Conservation (phyloP, 805 yeast species). For the Limtongia smithiae region DNA sequence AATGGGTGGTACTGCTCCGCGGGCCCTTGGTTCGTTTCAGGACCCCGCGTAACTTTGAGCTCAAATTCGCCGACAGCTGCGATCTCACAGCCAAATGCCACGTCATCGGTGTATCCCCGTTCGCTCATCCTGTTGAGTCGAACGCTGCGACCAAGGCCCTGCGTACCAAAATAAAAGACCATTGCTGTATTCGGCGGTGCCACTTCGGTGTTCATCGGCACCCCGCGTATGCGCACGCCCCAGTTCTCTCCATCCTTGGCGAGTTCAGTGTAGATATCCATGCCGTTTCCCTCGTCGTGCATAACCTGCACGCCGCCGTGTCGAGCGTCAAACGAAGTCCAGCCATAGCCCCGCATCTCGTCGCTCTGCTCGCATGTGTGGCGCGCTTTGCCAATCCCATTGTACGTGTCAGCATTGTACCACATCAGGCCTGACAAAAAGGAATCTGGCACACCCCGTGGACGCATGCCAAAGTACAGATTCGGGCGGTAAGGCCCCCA, state of each 20-base stretch:
- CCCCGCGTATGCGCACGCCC: slow-evolving; percentile 71
- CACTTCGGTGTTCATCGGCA: slow-evolving; percentile 48
- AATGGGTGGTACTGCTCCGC: slow-evolving; percentile 53
- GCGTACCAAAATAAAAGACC: slow-evolving; percentile 75
- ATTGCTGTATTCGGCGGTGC: slow-evolving; percentile 52
- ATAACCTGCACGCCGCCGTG: slow-evolving; percentile 78
- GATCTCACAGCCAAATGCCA: slow-evolving; percentile 51
- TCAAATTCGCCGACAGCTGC: slow-evolving; percentile 66
- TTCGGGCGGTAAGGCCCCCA: slow-evolving; percentile 97
- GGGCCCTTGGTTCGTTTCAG: slow-evolving; percentile 45
- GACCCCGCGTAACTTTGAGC: slow-evolving; percentile 57
- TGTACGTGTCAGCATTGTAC: slow-evolving; percentile 63
- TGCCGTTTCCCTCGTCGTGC: slow-evolving; percentile 58
- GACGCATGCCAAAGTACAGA: slow-evolving; percentile 79
- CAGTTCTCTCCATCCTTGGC: slow-evolving; percentile 63
- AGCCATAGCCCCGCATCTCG: slow-evolving; percentile 68
- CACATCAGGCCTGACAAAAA: slow-evolving; percentile 81
- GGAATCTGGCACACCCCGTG: slow-evolving; percentile 66
- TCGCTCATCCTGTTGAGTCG: slow-evolving; percentile 28
- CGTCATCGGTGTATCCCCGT: slow-evolving; percentile 34
- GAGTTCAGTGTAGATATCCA: slow-evolving; percentile 66
- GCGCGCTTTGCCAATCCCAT: slow-evolving; percentile 51
- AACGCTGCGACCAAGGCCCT: slow-evolving; percentile 40
- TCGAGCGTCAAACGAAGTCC: slow-evolving; percentile 87
- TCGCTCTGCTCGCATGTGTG: slow-evolving; percentile 75